A percentile compares a stretch with the other conserved stretches of the same genome.
Conservation (phyloP, 2,329 filamentous ascomycete genomes). For the Helminthosporium solani region DNA sequence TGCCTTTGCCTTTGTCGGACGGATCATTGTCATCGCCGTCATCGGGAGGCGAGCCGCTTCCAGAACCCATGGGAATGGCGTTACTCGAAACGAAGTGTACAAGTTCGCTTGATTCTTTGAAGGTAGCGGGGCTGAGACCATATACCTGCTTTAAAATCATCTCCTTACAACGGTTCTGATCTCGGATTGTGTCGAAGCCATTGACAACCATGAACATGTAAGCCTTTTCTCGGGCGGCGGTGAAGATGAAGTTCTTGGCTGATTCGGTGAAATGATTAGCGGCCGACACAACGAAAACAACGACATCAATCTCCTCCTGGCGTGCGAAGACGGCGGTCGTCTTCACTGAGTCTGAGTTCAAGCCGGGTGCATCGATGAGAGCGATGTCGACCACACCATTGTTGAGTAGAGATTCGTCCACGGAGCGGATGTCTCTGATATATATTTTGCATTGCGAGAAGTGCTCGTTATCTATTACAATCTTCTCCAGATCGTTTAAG, state of each 20-base stretch:
- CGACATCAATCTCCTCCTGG: conserved; percentile 97
- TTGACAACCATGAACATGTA: conserved; percentile 99
- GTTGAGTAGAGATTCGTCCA: conserved; percentile 92
- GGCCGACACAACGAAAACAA: conserved; percentile 96
- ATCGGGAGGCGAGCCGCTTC: conserved; percentile 40
- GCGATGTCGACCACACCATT: conserved; percentile 98
- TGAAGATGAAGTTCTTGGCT: conserved; percentile 96
- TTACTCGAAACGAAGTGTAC: conserved; percentile 99
- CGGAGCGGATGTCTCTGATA: conserved; percentile 81
- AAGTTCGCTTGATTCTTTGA: conserved; percentile 87
- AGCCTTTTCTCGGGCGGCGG: conserved; percentile 92
- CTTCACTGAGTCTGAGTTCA: conserved; percentile 95
- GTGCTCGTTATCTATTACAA: conserved; percentile 83
- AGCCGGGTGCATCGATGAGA: conserved; percentile 90
- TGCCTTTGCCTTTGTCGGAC: conserved; percentile 64
- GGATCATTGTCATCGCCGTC: conserved; percentile 45
- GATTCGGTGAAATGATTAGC: conserved; percentile 98
- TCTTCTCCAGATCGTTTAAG: conserved; percentile 76
- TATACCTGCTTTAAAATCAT: conserved; percentile 89
- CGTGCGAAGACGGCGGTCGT: conserved; percentile 96
- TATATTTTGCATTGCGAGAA: conserved; percentile 98
- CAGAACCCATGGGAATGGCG: conserved; percentile 73
- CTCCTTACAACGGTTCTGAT: conserved; percentile 87
- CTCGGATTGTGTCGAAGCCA: conserved; percentile 89
- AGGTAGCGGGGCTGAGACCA: conserved; percentile 84